Base-by-base conservation (phyloP, 2,329 filamentous ascomycete species). In the Sphaerulina populicola region DNA sequence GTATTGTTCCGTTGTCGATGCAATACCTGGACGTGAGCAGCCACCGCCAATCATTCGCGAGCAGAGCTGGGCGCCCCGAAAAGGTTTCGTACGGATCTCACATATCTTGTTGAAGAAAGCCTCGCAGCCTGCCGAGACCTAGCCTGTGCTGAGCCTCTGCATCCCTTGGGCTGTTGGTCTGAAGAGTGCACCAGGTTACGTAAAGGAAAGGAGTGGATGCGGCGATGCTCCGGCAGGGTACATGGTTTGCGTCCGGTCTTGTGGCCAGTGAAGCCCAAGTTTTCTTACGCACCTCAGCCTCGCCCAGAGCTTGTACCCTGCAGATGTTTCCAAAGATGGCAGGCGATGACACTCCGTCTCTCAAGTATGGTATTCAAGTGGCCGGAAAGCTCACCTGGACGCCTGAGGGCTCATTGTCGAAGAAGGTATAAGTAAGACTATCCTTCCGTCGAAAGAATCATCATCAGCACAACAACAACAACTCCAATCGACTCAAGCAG, bases 381-480 rank as follows among this genome's bases (percentile, higher is more conserved):
- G 14, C 4, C 12, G 6, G 14, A 39, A 39, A 9, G 14, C 18
- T 6, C n/a, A 15, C 9, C 14, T 21, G 6, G 37, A n/a, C 31
- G 36, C 35, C 9, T 33, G 36, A 38, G 23, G 30, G 12, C 37
- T 40, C 23, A 31, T 8, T 8, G n/a, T 39, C 9, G 23, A 27
- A 21, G 44, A 42, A 8, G 43, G 30, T 52, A 52, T 52, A 52
- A 52, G 40, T 27, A 44, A 23, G 33, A 15, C 14, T 44, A 37
- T 52, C 41, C 36, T 31, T 29, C 50, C 50, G 18, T 29, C 33
- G 14, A 29, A 48, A 23, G 27, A 7, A 42, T 23, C 30, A 44
- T 44, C 50, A 52, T 15, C 44, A 48, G 40, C 35, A 44, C 39
- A 38, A 44, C 27, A 48, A 27, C 15, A 44, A 27, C 15, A 44